phyloP scores from a whole-genome alignment of 1,139 yeast species.

The Debaryomyces fabryi region DNA sequence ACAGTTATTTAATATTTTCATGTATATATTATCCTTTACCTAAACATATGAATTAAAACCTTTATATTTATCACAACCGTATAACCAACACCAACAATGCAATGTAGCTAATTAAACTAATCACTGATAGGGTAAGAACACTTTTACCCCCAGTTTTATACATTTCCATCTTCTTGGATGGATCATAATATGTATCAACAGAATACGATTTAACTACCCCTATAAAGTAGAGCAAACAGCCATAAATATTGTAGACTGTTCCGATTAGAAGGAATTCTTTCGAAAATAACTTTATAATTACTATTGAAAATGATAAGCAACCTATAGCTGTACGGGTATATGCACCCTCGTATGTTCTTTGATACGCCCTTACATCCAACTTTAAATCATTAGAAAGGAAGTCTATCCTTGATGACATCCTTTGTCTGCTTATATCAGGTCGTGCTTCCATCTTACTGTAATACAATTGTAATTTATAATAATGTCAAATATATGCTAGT shows the following conservation, averaged over 20 bases:
- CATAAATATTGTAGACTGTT: slow-evolving; percentile 54
- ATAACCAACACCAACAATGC: slow-evolving; percentile 46
- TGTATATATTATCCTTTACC: slow-evolving; percentile 4
- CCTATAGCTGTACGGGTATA: slow-evolving; percentile 57
- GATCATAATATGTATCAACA: slow-evolving; percentile 51
- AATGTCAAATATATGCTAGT: background rate
- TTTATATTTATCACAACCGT: slow-evolving; percentile 27
- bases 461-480: background rate
- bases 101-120: slow-evolving; percentile 51
- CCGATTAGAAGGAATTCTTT: slow-evolving; percentile 57
- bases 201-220: slow-evolving; percentile 49
- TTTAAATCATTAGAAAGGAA: slow-evolving; percentile 39
- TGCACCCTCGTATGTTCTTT: slow-evolving; percentile 64
- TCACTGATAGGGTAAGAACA: slow-evolving; percentile 43
- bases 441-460: slow-evolving; percentile 6
- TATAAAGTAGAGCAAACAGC: slow-evolving; percentile 48
- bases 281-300: slow-evolving; percentile 55
- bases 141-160: slow-evolving; percentile 56
- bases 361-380: slow-evolving; percentile 61
- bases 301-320: slow-evolving; percentile 46
- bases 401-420: slow-evolving; percentile 41
- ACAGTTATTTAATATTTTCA: background rate
- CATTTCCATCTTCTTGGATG: slow-evolving; percentile 40
- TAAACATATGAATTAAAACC: background rate
- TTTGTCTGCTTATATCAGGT: slow-evolving; percentile 7